Base-by-base conservation (phyloP, 208 protist species). In the Acanthamoeba divionensis region DNA sequence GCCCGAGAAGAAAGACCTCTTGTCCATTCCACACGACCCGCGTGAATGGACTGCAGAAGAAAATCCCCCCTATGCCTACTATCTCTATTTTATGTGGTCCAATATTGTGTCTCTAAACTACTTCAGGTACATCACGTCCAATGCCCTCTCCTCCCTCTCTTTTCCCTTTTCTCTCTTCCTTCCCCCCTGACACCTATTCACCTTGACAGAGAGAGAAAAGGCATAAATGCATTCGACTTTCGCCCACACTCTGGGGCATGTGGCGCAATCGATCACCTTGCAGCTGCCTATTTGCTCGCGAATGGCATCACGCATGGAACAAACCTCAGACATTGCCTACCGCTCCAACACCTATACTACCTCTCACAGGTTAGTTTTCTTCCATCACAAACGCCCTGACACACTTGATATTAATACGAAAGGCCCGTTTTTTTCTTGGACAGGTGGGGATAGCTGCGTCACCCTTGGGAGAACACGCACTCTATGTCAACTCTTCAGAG, bases 1-100 rank as follows among this genome's bases (percentile, higher is more conserved):
- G 66, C 91, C 97, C 26, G 98, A 99, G 77, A 88, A 95, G 9
- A 87, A 87, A 45, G 71, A 82, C 87, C 91, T 91, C 26, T 18
- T 94, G 97, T 97, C 89, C 93, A 93, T 91, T 93, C 97, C 41
- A 10, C 31, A 33, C 36, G 38, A 63, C 21, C 79, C 79, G 29
- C 48, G 79, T n/a, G 41, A 66, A 3, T 99, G 98, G 98, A 97
- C 94, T 26, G 75, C 92, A 6, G 91, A 96, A 29, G 95, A 97
- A 62, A 99, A 99, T 95, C 99, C 99, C 47, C 98, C 98, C 21
- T 99, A 99, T 93, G 97, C 97, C 67, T 99, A 99, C 93, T 99
- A 99, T 92, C 93, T 97, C n/a, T 95, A 93, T 52, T 99, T 99
- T 93, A 95, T 99, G 55, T 99, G 98, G 92, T 97, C 98, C 38